Evolutionary conservation across 495 filamentous ascomycete species (phyloP).

Genomic region (Penicillium cataractarum): DNA sequence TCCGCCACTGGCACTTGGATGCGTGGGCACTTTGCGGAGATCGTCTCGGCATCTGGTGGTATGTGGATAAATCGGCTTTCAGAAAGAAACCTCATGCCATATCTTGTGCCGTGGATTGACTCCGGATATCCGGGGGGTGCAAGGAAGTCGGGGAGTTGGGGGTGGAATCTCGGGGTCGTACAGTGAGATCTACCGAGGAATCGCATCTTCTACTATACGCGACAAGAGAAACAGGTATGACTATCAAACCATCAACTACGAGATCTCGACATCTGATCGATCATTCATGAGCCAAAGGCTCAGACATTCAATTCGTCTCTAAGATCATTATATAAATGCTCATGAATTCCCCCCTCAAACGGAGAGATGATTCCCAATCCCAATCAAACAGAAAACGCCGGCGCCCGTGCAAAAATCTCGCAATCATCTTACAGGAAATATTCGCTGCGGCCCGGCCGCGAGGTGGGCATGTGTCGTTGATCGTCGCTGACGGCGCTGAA

Average conservation of each 20-base stretch:
- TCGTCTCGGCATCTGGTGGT: conserved; percentile 4
- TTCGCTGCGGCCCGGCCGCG: conserved; percentile 80
- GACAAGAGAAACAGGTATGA: too few relatives aligned
- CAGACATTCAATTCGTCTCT: conserved; percentile 30
- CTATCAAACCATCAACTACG: too few relatives aligned
- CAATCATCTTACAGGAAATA: conserved; percentile 81
- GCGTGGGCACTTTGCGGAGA: background rate
- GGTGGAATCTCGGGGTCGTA: background rate
- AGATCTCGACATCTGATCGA: conserved; percentile 1
- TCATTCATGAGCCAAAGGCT: background rate
- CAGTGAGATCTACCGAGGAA: background rate
- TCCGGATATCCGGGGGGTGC: conserved; percentile 5
- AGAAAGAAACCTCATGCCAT: background rate
- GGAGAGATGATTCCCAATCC: conserved; percentile 13
- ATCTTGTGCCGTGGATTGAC: background rate
- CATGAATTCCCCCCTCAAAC: conserved; percentile 20
- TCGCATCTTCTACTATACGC: too few relatives aligned
- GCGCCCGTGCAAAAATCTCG: conserved; percentile 43
- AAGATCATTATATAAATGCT: conserved; percentile 47
- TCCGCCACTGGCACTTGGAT: background rate
- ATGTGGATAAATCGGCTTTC: background rate
- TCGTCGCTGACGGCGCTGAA: conserved; percentile 95
- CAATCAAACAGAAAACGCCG: conserved; percentile 36
- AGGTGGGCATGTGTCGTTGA: conserved; percentile 80
- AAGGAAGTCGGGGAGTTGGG: background rate